Percentiles rank a stretch among this genome's conserved stretches.
phyloP scores from a whole-genome alignment of 1,139 yeast species.

The Saccharomyces hybrid region DNA sequence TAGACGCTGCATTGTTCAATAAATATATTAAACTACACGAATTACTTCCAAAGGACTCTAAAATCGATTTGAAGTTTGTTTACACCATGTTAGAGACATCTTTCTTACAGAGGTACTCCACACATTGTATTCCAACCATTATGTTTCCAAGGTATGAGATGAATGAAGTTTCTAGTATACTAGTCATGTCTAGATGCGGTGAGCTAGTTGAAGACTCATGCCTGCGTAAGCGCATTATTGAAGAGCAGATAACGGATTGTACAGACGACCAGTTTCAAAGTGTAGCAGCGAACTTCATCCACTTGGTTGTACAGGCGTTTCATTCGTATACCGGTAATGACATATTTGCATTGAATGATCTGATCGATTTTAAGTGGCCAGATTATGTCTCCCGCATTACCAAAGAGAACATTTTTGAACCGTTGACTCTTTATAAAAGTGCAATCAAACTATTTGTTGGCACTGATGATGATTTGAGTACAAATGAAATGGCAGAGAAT shows the following conservation, averaged over 20 bases:
- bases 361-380: conserved; percentile 30
- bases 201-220: conserved; percentile 13
- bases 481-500: conserved; percentile 9
- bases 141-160: conserved; percentile 28
- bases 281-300: conserved; percentile 22
- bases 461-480: conserved; percentile 23
- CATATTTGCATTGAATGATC: conserved; percentile 22
- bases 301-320: conserved; percentile 28
- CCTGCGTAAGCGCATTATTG: conserved; percentile 8
- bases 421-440: conserved; percentile 22
- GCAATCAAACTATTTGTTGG: conserved; percentile 18
- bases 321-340: conserved; percentile 31
- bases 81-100: conserved; percentile 20
- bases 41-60: conserved; percentile 14
- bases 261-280: conserved; percentile 12
- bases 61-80: conserved; percentile 23
- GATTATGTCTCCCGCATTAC: conserved; percentile 18
- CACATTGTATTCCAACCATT: conserved; percentile 24
- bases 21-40: conserved; percentile 26
- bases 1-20: conserved; percentile 26
- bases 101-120: conserved; percentile 24
- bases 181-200: conserved; percentile 14
- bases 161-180: conserved; percentile 20
- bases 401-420: conserved; percentile 18
- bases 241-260: conserved; percentile 10